phyloP scores from a whole-genome alignment of 352 stramenopile species.

The Globisporangium okanoganense region DNA sequence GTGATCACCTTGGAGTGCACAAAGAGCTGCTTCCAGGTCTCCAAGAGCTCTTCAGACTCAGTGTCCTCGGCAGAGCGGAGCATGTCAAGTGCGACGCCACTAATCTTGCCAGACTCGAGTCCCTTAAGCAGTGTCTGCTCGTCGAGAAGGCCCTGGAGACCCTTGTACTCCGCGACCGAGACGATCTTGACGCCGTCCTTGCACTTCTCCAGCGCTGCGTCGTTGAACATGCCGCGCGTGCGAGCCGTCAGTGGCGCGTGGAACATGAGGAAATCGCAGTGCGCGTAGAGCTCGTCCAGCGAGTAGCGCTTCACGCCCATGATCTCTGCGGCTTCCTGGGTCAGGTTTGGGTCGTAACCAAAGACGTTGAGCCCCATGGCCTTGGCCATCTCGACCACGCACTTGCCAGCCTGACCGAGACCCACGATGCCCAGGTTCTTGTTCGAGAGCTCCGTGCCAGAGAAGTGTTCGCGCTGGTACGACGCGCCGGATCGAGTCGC shows the following conservation, averaged over 20 bases:
- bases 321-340: conserved; percentile 51
- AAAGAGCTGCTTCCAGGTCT: conserved; percentile 63
- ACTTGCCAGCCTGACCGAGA: conserved; percentile 65
- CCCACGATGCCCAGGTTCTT: conserved; percentile 74
- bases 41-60: conserved; percentile 19
- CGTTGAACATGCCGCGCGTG: conserved; percentile 88
- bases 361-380: conserved; percentile 66
- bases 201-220: conserved; percentile 77
- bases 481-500: conserved; percentile 21
- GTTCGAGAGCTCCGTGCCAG: conserved; percentile 49
- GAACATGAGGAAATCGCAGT: conserved; percentile 92
- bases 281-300: conserved; percentile 59
- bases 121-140: conserved; percentile 67
- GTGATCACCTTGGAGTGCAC: conserved; percentile 87
- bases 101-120: conserved; percentile 75
- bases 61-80: conserved; percentile 30
- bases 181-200: conserved; percentile 90
- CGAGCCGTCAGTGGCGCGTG: conserved; percentile 94
- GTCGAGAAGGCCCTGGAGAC: conserved; percentile 74
- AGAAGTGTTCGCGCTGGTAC: conserved; percentile 45
- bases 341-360: conserved; percentile 74
- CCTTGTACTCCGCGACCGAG: conserved; percentile 71
- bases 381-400: conserved; percentile 69
- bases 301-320: conserved; percentile 63
- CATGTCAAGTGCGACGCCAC: conserved; percentile 79